Percentiles rank a stretch among this genome's conserved stretches.
Conservation (phyloP, 2,329 filamentous ascomycete species). For the Domatiomyces globalis region DNA sequence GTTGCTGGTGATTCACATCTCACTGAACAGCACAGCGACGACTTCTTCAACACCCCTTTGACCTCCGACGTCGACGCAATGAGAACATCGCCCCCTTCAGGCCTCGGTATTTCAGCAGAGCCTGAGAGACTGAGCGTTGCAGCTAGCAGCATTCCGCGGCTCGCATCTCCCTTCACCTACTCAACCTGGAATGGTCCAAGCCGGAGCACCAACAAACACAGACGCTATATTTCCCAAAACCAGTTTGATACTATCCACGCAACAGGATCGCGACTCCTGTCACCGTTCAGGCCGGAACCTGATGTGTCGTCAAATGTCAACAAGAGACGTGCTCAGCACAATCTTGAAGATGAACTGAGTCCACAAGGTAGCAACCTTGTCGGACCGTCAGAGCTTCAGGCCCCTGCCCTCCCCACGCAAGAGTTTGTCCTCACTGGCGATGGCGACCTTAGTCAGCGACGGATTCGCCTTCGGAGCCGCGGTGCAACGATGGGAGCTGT, state of each 20-base stretch:
- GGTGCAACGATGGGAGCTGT: conserved; percentile 48
- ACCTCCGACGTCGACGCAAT: conserved; percentile 9
- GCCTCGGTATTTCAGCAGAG: conserved; percentile 11
- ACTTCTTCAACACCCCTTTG: conserved; percentile 27
- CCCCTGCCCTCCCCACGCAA: neutral
- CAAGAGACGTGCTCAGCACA: conserved; percentile 44
- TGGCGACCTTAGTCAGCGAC: conserved; percentile 38
- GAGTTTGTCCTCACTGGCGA: conserved; percentile 17
- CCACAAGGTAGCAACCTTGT: conserved; percentile 27
- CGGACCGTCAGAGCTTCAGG: conserved; percentile 19
- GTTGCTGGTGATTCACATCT: conserved; percentile 20
- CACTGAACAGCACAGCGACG: conserved; percentile 15
- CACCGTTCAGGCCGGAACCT: conserved; percentile 43
- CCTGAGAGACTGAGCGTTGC: conserved; percentile 12
- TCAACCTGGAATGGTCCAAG: conserved; percentile 34
- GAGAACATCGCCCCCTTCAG: conserved; percentile 11
- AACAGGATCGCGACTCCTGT: conserved; percentile 30
- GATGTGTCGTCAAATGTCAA: conserved; percentile 35
- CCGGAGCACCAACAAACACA: conserved; percentile 18
- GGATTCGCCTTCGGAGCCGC: conserved; percentile 46
- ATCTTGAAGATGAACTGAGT: conserved; percentile 38
- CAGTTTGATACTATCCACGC: conserved; percentile 33
- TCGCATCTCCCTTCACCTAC: conserved; percentile 37
- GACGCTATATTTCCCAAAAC: conserved; percentile 22
- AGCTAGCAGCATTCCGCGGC: conserved; percentile 24